Percentiles rank a stretch among this genome's conserved stretches.
Conservation (phyloP, 2,329 filamentous ascomycete species). For the Ophiostoma sp. region DNA sequence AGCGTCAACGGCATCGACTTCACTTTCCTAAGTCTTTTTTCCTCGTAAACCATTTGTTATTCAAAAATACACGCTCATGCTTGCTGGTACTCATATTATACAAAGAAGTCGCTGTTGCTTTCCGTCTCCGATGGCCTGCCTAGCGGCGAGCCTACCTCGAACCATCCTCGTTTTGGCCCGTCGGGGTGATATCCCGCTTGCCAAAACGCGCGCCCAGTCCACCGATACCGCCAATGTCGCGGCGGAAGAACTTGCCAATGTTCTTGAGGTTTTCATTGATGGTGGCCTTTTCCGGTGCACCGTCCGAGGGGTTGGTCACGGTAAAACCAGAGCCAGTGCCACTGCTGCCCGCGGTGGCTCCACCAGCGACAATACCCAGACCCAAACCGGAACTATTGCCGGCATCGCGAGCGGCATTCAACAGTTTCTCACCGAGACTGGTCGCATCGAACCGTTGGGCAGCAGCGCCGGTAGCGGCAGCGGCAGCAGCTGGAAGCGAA, state of each 20-base stretch:
- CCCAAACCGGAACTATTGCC: constrained; percentile 30
- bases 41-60: not conserved
- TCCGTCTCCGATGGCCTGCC: not conserved
- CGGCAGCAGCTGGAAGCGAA: constrained; percentile 38
- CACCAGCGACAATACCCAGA: constrained; percentile 19
- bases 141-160: not conserved
- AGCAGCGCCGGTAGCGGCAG: not conserved
- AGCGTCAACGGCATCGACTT: not conserved
- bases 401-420: constrained; percentile 81
- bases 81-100: not conserved
- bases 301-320: not conserved
- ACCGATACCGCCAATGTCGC: constrained; percentile 80
- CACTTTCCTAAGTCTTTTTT: not conserved
- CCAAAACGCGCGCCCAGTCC: constrained; percentile 73
- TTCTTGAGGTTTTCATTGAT: constrained; percentile 94
- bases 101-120: not conserved
- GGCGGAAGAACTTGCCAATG: constrained; percentile 92
- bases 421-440: constrained; percentile 75
- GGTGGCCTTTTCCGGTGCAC: constrained; percentile 58
- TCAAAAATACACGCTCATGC: constrained; percentile 14
- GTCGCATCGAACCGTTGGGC: constrained; percentile 28
- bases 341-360: not conserved
- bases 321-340: constrained; percentile 28
- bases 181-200: constrained; percentile 52
- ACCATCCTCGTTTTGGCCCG: constrained; percentile 30